Percentiles rank a stretch among this genome's conserved stretches.
These are phyloP conservation scores for Candida pseudoviswanathii DNA, from an alignment of 1,139 yeast genomes.

Conservation along the genomic window DNA sequence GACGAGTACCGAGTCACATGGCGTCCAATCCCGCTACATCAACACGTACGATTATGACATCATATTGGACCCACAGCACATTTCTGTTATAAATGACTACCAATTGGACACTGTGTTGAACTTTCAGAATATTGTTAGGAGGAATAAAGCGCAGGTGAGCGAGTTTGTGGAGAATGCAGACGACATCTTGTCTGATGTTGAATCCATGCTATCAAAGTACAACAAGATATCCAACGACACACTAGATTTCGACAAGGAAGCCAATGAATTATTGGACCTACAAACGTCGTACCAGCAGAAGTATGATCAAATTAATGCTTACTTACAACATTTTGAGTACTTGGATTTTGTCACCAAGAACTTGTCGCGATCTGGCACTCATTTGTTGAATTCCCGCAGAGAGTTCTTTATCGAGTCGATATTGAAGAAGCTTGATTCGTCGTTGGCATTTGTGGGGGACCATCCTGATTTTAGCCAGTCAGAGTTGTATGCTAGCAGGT, in stretches of 20 bases:
- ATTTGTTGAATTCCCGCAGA: slow-evolving; percentile 44
- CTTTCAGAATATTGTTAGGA: slow-evolving; percentile 44
- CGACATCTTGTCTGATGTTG: slow-evolving; percentile 42
- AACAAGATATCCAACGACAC: slow-evolving; percentile 62
- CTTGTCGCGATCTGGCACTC: slow-evolving; percentile 71
- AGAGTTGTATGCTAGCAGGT: slow-evolving; percentile 69
- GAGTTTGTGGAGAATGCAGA: slow-evolving; percentile 44
- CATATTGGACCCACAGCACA: slow-evolving; percentile 35
- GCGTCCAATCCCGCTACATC: slow-evolving; percentile 34
- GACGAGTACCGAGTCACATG: slow-evolving; percentile 33
- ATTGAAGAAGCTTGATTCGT: slow-evolving; percentile 60
- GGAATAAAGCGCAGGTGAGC: slow-evolving; percentile 35
- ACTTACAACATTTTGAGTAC: slow-evolving; percentile 65
- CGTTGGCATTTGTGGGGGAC: slow-evolving; percentile 34
- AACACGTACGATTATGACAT: slow-evolving; percentile 40
- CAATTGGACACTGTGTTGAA: slow-evolving; percentile 34
- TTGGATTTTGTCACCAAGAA: slow-evolving; percentile 70
- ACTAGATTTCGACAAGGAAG: slow-evolving; percentile 59
- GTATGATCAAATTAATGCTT: slow-evolving; percentile 50
- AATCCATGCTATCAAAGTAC: slow-evolving; percentile 50
- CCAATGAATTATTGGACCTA: slow-evolving; percentile 55
- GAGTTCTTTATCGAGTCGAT: slow-evolving; percentile 32
- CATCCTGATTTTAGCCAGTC: slow-evolving; percentile 65
- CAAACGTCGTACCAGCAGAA: slow-evolving; percentile 48
- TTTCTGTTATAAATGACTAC: slow-evolving; percentile 32